Conservation (phyloP, 306 rosid species). For the Neltuma alba region DNA sequence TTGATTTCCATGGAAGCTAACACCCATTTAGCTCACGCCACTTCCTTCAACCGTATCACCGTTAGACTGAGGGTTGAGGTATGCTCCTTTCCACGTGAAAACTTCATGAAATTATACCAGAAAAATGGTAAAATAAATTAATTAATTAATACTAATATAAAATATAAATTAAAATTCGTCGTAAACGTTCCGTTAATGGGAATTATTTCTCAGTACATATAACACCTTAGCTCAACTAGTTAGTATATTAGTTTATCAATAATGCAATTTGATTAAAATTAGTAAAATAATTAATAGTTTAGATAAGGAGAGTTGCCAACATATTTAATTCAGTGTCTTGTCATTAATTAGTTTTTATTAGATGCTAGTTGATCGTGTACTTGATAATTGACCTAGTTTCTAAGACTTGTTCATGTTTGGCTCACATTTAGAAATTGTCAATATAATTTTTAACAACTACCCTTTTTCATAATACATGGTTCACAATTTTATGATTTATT, state of each 20-base stretch:
- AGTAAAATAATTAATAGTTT: neutral
- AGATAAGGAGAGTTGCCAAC: neutral
- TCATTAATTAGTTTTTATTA: neutral
- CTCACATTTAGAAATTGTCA: neutral
- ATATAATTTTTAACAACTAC: neutral
- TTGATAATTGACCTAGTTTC: neutral
- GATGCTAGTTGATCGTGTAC: neutral
- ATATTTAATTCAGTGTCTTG: neutral
- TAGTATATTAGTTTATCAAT: neutral
- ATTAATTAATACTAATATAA: neutral
- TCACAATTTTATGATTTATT: no score
- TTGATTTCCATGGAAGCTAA: slow-evolving; percentile 70
- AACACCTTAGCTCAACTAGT: neutral
- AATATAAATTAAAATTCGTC: no score
- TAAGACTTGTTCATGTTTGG: neutral
- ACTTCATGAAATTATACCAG: neutral
- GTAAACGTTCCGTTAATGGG: no score
- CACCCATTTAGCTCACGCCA: slow-evolving; percentile 43
- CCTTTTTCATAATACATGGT: no score
- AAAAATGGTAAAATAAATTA: neutral
- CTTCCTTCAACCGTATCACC: slow-evolving; percentile 44
- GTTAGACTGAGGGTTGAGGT: slow-evolving; percentile 82
- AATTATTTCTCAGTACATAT: no score
- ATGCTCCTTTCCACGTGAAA: slow-evolving; percentile 14
- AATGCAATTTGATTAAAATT: neutral